These are phyloP conservation scores for Voacanga thouarsii DNA, from an alignment of 257 asterid species.

Conservation along the genomic window DNA sequence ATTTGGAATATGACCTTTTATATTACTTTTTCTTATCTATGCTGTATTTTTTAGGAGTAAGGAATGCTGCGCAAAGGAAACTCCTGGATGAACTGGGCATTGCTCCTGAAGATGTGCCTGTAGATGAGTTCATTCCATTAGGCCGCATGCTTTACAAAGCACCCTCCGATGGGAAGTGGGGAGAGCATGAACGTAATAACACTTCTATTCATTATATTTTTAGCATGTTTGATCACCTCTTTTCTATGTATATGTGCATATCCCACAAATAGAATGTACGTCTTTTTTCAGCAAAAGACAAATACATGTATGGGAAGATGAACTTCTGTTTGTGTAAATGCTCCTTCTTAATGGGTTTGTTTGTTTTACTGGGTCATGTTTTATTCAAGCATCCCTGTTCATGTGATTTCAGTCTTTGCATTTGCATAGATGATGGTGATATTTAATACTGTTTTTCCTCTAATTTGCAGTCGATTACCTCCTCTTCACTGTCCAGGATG, in stretches of 20 bases:
- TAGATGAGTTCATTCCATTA: slow-evolving; percentile 68
- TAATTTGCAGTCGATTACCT: slow-evolving; percentile 80
- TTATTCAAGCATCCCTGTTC: neutral
- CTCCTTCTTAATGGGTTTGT: neutral
- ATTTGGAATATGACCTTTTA: too few species aligned
- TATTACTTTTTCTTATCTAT: slow-evolving; percentile 1
- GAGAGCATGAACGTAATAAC: slow-evolving; percentile 85
- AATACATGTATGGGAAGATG: neutral
- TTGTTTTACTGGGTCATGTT: neutral
- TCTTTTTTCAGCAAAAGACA: neutral
- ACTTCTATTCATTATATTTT: neutral
- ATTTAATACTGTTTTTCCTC: neutral
- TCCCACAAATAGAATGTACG: neutral
- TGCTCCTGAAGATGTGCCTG: slow-evolving; percentile 84
- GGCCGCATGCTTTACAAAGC: slow-evolving; percentile 95
- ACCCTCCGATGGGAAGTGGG: slow-evolving; percentile 97
- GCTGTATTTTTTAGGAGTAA: slow-evolving; percentile 49
- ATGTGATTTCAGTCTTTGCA: neutral
- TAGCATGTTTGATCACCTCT: too few species aligned
- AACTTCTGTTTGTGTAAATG: neutral
- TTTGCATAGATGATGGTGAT: neutral
- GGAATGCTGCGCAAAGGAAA: slow-evolving; percentile 97
- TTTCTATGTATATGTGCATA: neutral
- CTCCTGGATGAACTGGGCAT: slow-evolving; percentile 89
- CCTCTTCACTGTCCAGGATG: slow-evolving; percentile 82